A percentile compares a stretch with the other conserved stretches of the same genome.
phyloP scores from a whole-genome alignment of 176 grass and related monocot genomes.

The Hsuehochloa calcarea region DNA sequence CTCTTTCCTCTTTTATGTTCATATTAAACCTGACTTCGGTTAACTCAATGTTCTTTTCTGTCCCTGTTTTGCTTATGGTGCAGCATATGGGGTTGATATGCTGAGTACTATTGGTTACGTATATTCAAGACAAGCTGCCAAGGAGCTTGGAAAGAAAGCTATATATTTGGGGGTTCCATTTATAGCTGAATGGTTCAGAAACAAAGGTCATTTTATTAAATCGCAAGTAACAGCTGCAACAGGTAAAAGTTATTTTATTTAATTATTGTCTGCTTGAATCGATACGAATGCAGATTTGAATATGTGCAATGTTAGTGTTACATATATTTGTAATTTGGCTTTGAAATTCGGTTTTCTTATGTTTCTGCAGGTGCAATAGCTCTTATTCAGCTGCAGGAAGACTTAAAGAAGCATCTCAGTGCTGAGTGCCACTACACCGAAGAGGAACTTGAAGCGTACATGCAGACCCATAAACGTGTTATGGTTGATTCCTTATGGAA shows the following conservation, averaged over 20 bases:
- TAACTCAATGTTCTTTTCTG: not conserved
- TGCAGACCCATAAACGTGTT: conserved; percentile 64
- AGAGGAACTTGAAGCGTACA: conserved; percentile 78
- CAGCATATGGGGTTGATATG: conserved; percentile 94
- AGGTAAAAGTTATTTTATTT: conserved; percentile 36
- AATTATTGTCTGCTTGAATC: not conserved
- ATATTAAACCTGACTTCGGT: not conserved
- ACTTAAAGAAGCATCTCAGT: conserved; percentile 78
- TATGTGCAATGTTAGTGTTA: not conserved
- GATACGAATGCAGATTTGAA: not conserved
- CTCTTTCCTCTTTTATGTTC: conserved; percentile 2
- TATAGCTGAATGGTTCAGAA: conserved; percentile 95
- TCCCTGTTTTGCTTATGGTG: conserved; percentile 16
- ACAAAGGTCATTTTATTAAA: conserved; percentile 92
- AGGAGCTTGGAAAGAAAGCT: conserved; percentile 91
- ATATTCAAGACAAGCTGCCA: conserved; percentile 86
- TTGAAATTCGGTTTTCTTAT: conserved; percentile 10
- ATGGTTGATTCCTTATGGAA: conserved; percentile 98
- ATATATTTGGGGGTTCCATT: conserved; percentile 86
- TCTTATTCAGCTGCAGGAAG: conserved; percentile 90
- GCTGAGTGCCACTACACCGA: conserved; percentile 66
- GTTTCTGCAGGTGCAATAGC: conserved; percentile 72
- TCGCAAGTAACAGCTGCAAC: conserved; percentile 93
- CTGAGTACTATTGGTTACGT: conserved; percentile 90
- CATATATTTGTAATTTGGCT: not conserved